Evolutionary conservation across 768 basidiomycete genomes (phyloP).

Genomic region (Macrolepiota fuliginosa): DNA sequence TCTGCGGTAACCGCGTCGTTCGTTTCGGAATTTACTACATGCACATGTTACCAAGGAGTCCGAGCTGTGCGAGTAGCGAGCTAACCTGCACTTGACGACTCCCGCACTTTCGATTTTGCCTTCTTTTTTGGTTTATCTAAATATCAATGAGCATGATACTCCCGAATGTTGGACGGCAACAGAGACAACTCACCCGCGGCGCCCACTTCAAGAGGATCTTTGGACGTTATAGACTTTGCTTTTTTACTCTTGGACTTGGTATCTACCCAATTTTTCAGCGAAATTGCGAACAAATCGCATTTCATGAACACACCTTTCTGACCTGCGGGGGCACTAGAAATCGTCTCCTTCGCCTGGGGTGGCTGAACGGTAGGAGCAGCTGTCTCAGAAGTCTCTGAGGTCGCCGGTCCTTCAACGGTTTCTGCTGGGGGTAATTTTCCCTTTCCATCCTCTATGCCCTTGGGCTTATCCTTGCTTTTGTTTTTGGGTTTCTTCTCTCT

Average conservation of each 20-base stretch:
- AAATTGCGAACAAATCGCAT: background rate
- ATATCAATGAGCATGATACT: background rate
- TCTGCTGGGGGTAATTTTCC: constrained; percentile 11
- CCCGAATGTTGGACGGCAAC: background rate
- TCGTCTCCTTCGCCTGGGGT: background rate
- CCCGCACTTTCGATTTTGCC: constrained; percentile 6
- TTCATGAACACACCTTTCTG: background rate
- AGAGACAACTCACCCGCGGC: background rate
- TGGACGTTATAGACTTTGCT: background rate
- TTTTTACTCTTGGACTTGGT: background rate
- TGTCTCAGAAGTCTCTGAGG: background rate
- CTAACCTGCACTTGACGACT: constrained; percentile 9
- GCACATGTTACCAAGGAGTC: constrained; percentile 1
- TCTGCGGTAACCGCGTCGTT: constrained; percentile 1
- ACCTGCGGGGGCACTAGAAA: background rate
- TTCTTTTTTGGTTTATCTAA: background rate
- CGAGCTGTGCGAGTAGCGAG: constrained; percentile 1
- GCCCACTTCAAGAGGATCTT: background rate
- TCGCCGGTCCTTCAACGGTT: background rate
- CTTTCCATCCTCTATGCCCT: constrained; percentile 7
- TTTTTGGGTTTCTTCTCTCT: constrained; percentile 13
- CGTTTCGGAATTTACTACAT: constrained; percentile 14
- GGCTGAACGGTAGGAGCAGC: background rate
- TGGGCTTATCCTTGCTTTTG: constrained; percentile 15
- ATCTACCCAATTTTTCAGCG: background rate